Evolutionary conservation across 768 basidiomycete species (phyloP), one percentile per base, ranked within the genome.

Genomic region (Suillus hirtellus): DNA sequence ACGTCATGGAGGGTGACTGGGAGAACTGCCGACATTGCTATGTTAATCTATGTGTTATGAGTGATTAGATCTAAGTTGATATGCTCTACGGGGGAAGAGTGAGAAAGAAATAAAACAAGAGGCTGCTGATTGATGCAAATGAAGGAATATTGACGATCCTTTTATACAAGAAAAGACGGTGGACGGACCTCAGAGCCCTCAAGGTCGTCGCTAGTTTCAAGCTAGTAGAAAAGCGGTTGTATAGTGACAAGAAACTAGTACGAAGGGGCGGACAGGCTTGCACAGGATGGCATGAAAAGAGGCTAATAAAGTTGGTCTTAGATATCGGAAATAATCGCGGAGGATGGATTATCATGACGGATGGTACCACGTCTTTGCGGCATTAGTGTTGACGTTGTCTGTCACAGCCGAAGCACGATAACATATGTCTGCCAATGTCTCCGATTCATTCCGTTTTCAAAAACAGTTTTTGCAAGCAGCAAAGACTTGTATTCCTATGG

Each of bases 1-100:
- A 62, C 38, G 34, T 62, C 58, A 40, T 60, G 60, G 38, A 62
- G 43, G 44, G 59, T 62, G 24, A 46, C 61, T 37, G 43, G 61
- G 59, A 62, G 31, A 17, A 21, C 34, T 24, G 44, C 21, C 40
- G 58, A 60, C 55, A 56, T 56, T 56, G 55, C 4, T 15, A 19
- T 53, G 9, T 24, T 27, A 40, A 38, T 56, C 37, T 56, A 40
- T 56, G 37, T 1, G 37, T 40, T 56, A 24, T 10, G 21, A 17
- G 38, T 40, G 21, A 56, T 56, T 38, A 56, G 10, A 40, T 40
- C 0, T 40, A 56, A 24, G 37, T 24, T 27, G 37, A 27, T 40
- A 17, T 56, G 55, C 55, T 40, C 38, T 56, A 56, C 40, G 24
- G 14, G 7, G 27, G 21, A 56, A 35, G 19, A 40, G 40, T 15